A percentile compares a stretch with the other conserved stretches of the same genome.
phyloP scores from a whole-genome alignment of 192 early-diverging fungal species.

The Coemansia sp. region DNA sequence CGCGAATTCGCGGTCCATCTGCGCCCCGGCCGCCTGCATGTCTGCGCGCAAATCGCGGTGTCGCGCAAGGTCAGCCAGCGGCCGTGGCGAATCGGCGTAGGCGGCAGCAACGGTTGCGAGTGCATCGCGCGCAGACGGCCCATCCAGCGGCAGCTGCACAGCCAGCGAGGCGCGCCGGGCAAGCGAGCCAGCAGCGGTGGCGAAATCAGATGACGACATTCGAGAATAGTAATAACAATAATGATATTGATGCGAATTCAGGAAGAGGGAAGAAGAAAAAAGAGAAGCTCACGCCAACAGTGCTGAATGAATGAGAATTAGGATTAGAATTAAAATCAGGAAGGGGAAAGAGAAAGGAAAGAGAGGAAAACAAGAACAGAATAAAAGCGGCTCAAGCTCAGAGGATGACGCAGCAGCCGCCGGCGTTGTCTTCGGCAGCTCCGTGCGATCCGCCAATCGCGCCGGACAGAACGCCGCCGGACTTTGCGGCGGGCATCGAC shows the following conservation, averaged over 20 bases:
- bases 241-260: neutral
- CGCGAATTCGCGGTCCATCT: conserved; percentile 37
- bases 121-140: conserved; percentile 18
- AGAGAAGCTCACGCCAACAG: neutral
- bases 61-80: neutral
- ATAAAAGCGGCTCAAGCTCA: conserved; percentile 22
- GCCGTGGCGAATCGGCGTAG: conserved; percentile 8
- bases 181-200: conserved; percentile 22
- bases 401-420: conserved; percentile 65
- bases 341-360: neutral
- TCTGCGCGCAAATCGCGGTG: conserved; percentile 38
- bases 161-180: conserved; percentile 38
- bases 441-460: conserved; percentile 27
- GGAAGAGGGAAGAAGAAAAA: neutral
- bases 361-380: neutral
- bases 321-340: conserved; percentile 2
- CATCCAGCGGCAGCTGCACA: conserved; percentile 33
- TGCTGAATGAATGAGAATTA: neutral
- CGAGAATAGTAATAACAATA: neutral
- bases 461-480: conserved; percentile 7
- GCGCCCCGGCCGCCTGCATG: conserved; percentile 21
- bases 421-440: conserved; percentile 30
- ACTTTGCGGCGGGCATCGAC: conserved; percentile 39
- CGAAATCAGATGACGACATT: neutral
- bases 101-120: conserved; percentile 25